These are phyloP conservation scores for Penicillium macrosclerotiorum DNA, from an alignment of 495 filamentous ascomycete species.

Conservation along the genomic window DNA sequence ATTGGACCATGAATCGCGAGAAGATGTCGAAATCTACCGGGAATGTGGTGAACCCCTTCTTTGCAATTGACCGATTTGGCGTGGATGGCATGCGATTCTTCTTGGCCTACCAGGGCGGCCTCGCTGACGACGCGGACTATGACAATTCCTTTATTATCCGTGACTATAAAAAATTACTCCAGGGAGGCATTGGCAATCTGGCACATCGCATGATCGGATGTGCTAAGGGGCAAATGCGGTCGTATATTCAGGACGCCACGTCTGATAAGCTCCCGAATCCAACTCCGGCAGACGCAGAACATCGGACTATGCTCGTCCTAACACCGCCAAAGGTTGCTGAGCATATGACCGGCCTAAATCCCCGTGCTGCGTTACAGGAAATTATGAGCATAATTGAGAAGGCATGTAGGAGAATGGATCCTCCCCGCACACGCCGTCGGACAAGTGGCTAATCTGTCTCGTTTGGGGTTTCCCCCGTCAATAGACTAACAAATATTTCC, in stretches of 20 bases:
- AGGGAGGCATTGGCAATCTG: conserved; percentile 75
- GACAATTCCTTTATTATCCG: conserved; percentile 71
- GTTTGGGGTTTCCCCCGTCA: conserved; percentile 27
- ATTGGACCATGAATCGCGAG: conserved; percentile 84
- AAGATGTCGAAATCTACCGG: conserved; percentile 97
- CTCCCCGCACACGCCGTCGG: conserved; percentile 10
- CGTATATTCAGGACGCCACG: conserved; percentile 47
- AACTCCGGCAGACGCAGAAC: conserved; percentile 27
- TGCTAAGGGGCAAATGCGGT: conserved; percentile 62
- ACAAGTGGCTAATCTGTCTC: conserved; percentile 13
- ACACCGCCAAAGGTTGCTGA: conserved; percentile 41
- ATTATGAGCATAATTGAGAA: conserved; percentile 63
- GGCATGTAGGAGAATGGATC: conserved; percentile 29
- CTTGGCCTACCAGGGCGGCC: conserved; percentile 71
- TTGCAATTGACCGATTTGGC: conserved; percentile 85
- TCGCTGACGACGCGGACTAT: conserved; percentile 77
- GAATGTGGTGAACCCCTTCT: conserved; percentile 93
- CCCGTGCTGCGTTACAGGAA: conserved; percentile 60
- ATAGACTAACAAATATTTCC: conserved; percentile 74
- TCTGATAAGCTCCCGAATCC: conserved; percentile 29
- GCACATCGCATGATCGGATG: conserved; percentile 64
- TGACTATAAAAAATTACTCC: conserved; percentile 75
- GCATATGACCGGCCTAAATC: conserved; percentile 64
- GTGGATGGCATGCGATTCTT: conserved; percentile 87
- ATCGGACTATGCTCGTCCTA: conserved; percentile 32